phyloP scores from a whole-genome alignment of 164 flowering plant species.

The Saururus chinensis region DNA sequence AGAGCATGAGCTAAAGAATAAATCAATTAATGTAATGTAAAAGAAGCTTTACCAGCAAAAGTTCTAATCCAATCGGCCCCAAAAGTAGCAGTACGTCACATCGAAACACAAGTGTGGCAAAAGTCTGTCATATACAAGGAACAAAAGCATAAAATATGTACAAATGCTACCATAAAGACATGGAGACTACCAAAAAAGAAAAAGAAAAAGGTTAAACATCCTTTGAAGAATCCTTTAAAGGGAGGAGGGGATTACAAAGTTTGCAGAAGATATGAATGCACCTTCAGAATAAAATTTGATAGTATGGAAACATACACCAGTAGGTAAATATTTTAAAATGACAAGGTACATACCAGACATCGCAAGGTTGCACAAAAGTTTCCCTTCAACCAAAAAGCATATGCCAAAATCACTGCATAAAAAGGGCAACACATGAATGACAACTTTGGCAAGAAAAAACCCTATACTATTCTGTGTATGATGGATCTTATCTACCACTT shows the following conservation, averaged over 20 bases:
- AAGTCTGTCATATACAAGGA: conserved; percentile 43
- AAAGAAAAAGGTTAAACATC: background rate
- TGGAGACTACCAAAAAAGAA: background rate
- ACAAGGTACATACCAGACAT: conserved; percentile 51
- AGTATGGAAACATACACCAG: too few relatives aligned
- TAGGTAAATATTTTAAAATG: background rate
- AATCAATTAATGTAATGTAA: background rate
- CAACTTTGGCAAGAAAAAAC: background rate
- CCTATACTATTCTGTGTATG: background rate
- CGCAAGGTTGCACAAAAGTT: conserved; percentile 40
- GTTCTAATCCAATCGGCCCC: conserved; percentile 63
- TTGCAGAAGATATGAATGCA: too few relatives aligned
- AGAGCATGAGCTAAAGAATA: background rate
- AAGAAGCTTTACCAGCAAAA: conserved; percentile 49
- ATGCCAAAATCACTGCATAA: conserved; percentile 74
- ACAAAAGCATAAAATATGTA: background rate
- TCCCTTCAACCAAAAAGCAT: conserved; percentile 72
- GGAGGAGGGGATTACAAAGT: too few relatives aligned
- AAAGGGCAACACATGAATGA: conserved; percentile 12
- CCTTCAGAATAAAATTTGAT: too few relatives aligned
- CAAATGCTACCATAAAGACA: background rate
- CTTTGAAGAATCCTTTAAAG: too few relatives aligned
- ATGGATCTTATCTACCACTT: too few relatives aligned
- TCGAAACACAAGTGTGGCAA: conserved; percentile 78
- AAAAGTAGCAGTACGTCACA: conserved; percentile 79